These are phyloP conservation scores for Aspergillus ostianus DNA, from an alignment of 495 filamentous ascomycete genomes.

Conservation along the genomic window DNA sequence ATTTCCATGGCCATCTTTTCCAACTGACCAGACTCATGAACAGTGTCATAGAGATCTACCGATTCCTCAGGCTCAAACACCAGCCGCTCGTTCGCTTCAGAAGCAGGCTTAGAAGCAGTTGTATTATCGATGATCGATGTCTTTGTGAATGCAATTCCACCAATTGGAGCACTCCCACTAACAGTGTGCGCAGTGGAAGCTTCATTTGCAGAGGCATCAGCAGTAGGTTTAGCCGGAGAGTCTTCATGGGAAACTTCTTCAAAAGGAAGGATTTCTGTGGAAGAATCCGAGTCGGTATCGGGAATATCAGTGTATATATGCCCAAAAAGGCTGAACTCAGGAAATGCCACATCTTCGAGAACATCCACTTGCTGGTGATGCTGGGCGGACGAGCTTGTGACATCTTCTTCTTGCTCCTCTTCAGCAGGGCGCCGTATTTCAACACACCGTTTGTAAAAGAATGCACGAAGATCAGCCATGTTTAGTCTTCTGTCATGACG, in stretches of 20 bases:
- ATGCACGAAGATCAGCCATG: background rate
- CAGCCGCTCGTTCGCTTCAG: background rate
- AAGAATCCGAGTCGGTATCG: background rate
- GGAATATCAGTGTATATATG: background rate
- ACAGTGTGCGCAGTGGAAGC: no score
- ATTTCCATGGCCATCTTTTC: background rate
- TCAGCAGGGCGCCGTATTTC: background rate
- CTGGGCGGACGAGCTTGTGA: background rate
- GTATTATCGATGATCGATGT: background rate
- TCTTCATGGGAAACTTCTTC: background rate
- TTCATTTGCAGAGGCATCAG: no score
- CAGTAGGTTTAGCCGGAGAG: background rate
- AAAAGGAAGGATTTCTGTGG: background rate
- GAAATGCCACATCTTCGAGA: background rate
- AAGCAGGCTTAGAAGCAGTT: background rate
- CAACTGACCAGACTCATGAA: background rate
- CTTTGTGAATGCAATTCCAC: background rate
- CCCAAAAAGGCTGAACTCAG: background rate
- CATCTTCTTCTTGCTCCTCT: background rate
- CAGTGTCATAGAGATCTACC: background rate
- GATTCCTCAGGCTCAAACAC: background rate
- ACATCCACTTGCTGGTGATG: background rate
- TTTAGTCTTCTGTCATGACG: background rate
- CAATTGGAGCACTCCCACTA: background rate
- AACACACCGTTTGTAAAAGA: background rate